These are phyloP conservation scores for Austroboletus eburneus DNA, from an alignment of 768 basidiomycete genomes.

Conservation along the genomic window DNA sequence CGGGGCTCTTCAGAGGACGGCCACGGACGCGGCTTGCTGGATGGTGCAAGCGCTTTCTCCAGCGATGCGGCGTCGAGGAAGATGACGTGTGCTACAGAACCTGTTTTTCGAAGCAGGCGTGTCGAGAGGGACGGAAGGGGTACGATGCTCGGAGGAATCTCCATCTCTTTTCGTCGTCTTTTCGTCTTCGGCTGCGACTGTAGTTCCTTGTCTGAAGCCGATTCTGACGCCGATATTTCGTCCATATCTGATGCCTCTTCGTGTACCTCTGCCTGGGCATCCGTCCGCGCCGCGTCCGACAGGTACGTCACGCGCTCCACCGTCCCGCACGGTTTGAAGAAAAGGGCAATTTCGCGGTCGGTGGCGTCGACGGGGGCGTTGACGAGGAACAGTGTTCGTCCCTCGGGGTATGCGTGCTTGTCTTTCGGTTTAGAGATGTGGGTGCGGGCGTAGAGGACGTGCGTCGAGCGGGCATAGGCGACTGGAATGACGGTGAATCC, in stretches of 20 bases:
- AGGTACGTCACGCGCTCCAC: conserved; percentile 71
- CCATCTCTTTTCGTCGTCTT: conserved; percentile 26
- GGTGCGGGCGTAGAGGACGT: conserved; percentile 73
- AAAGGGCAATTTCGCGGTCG: conserved; percentile 66
- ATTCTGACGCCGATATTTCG: too few relatives aligned
- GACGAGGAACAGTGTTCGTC: conserved; percentile 81
- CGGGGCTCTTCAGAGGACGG: conserved; percentile 56
- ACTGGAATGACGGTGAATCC: conserved; percentile 38
- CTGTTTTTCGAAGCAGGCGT: conserved; percentile 59
- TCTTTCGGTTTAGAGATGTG: conserved; percentile 50
- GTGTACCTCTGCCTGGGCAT: conserved; percentile 25
- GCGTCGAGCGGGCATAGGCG: conserved; percentile 42
- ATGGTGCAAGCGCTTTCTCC: conserved; percentile 54
- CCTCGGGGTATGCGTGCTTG: conserved; percentile 37
- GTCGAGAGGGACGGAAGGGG: conserved; percentile 54
- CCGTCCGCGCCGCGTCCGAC: conserved; percentile 30
- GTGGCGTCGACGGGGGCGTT: conserved; percentile 89
- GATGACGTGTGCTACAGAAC: conserved; percentile 64
- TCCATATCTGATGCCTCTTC: background rate
- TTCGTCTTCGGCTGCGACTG: conserved; percentile 34
- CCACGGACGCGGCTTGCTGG: conserved; percentile 58
- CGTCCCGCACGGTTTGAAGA: conserved; percentile 78
- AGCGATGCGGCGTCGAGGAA: conserved; percentile 73
- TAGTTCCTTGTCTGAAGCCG: conserved; percentile 9
- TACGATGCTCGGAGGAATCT: conserved; percentile 46